phyloP scores from a whole-genome alignment of 2,329 filamentous ascomycete species.

The Epichloe hybrida region DNA sequence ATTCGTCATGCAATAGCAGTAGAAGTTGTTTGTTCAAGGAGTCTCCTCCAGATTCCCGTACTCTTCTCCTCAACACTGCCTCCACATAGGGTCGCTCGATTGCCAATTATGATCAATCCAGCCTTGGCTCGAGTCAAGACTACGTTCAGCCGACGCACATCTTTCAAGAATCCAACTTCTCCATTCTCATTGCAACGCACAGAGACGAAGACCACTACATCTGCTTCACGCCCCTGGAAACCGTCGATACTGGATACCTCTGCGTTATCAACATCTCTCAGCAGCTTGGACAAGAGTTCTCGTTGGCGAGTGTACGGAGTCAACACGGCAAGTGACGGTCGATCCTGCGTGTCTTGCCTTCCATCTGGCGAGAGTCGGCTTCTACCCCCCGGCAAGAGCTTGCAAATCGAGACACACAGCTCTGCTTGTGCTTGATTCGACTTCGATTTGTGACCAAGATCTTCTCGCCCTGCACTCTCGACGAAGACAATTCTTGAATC shows the following conservation, averaged over 20 bases:
- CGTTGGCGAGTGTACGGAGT: not conserved
- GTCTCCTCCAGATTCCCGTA: not conserved
- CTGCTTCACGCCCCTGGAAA: constrained; percentile 29
- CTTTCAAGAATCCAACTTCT: constrained; percentile 25
- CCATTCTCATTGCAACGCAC: constrained; percentile 25
- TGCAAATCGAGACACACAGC: not conserved
- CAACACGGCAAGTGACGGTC: not conserved
- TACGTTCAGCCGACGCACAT: constrained; percentile 27
- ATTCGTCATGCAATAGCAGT: not conserved
- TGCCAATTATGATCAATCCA: constrained; percentile 21
- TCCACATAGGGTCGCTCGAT: constrained; percentile 15
- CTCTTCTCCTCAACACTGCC: constrained; percentile 1
- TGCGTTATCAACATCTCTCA: not conserved
- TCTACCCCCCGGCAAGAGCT: not conserved
- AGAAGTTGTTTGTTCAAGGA: not conserved
- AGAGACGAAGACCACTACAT: constrained; percentile 28
- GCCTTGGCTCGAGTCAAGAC: constrained; percentile 23
- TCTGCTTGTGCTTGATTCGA: not conserved
- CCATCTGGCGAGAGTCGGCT: not conserved
- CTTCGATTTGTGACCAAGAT: not conserved
- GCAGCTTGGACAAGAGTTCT: not conserved
- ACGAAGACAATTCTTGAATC: not conserved
- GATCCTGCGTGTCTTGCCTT: not conserved
- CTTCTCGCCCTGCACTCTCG: not conserved
- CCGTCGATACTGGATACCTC: constrained; percentile 27